Base-by-base conservation (phyloP, 805 yeast genomes). In the Lachancea thermotolerans region DNA sequence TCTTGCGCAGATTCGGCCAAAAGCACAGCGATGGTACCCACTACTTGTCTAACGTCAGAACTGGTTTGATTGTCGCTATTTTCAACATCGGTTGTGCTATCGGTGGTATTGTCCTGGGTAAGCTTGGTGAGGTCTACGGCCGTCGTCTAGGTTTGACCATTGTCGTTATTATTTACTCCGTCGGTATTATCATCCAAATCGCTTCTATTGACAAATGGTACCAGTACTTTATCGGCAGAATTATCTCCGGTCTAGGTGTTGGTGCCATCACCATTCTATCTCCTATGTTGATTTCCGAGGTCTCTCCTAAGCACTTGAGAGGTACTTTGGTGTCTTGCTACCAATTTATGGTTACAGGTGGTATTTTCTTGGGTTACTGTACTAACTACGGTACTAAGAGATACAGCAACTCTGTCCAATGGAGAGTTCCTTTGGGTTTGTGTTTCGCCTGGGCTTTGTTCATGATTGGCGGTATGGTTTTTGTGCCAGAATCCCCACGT, bases 361-460 rank as follows among this genome's bases (percentile, higher is more conserved):
- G 88, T 67, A 82, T 83, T 58, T 81, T 82, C 67, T 69, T 82
- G 55, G 90, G 89, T 62, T 81, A 81, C 74, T 81, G 87, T 67
- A 72, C 81, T 42, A 79, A 78, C 48, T 82, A 74, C 60, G 89
- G 87, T 64, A 79, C 60, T 28, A 58, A 59, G 47, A 49, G 42
- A 16, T 56, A 58, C 48, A 16, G 40, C 17, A 52, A 57, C 81
- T 54, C 60, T 15, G 87, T 67, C 5, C 84, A 79, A 67, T 82
- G 89, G 88, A 79, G 88, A 75, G 73, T 82, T 53, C 85, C 84
- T 42, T 68, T 82, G 58, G 82, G 82, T 45, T 62, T 79, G 50
- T 70, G 73, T 53, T 73, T 73, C 53, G 67, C 67, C 21, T 74
- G 75, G 73, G 71, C 71, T 33, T 38, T 68, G 18, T 46, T 65